A percentile compares a stretch with the other conserved stretches of the same genome.
Conservation (phyloP, 768 basidiomycete genomes). For the Xerocomellus dryophilus region DNA sequence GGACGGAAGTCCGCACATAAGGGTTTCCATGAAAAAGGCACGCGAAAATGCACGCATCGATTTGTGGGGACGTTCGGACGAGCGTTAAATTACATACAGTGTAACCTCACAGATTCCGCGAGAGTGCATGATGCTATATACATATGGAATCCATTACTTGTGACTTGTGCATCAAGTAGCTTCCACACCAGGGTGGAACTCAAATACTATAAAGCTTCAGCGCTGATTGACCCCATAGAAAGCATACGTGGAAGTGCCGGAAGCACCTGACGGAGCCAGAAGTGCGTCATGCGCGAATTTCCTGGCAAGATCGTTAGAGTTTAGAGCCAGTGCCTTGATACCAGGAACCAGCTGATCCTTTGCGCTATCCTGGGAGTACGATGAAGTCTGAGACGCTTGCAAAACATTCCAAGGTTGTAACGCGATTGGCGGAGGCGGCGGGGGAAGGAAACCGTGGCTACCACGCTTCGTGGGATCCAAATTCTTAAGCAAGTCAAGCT, state of each 20-base stretch:
- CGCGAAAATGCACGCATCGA: not conserved
- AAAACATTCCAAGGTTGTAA: not conserved
- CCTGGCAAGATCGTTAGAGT: slow-evolving; percentile 9
- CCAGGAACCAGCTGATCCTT: slow-evolving; percentile 1
- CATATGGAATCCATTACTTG: not conserved
- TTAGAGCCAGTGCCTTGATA: slow-evolving; percentile 5
- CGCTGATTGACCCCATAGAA: slow-evolving; percentile 1
- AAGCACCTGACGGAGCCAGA: not conserved
- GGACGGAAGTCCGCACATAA: slow-evolving; percentile 3
- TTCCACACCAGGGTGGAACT: not conserved
- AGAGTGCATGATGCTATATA: not conserved
- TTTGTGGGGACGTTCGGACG: not conserved
- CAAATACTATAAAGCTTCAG: slow-evolving; percentile 1
- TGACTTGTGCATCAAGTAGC: not conserved
- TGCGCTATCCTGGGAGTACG: slow-evolving; percentile 3
- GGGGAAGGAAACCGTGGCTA: not conserved
- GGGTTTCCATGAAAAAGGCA: slow-evolving; percentile 10
- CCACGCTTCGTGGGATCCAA: slow-evolving; percentile 3
- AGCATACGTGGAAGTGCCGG: not conserved
- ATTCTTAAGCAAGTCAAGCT: not conserved
- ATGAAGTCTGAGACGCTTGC: not conserved
- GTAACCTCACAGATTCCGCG: slow-evolving; percentile 2
- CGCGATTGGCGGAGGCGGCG: not conserved
- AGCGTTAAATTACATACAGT: not conserved
- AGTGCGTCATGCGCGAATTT: slow-evolving; percentile 8